phyloP scores from a whole-genome alignment of 208 protist genomes.

The Acanthamoeba healyi region DNA sequence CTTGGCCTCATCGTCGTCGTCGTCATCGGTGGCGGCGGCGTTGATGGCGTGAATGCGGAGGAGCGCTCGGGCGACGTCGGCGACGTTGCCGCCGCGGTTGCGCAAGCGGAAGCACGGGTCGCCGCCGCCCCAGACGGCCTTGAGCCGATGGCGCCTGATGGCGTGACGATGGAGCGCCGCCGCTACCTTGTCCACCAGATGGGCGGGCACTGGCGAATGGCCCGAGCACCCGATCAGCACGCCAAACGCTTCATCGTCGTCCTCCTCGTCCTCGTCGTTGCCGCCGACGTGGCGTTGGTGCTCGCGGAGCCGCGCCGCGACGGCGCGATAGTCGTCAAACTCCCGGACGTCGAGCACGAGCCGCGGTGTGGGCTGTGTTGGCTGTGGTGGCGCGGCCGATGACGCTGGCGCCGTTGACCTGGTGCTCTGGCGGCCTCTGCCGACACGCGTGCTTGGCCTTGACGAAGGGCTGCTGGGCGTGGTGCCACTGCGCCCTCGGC shows the following conservation, averaged over 20 bases:
- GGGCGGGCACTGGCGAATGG: not conserved
- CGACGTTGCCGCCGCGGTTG: slow-evolving; percentile 11
- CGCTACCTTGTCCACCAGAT: not conserved
- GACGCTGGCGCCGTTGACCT: no score
- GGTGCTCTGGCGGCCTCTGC: no score
- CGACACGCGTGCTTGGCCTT: no score
- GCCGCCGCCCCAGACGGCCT: not conserved
- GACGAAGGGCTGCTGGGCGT: no score
- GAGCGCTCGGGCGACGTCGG: not conserved
- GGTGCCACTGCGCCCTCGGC: no score
- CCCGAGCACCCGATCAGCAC: slow-evolving; percentile 15
- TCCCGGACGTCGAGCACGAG: not conserved
- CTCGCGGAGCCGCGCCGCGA: not conserved
- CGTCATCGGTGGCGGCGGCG: not conserved
- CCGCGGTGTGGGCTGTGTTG: no score
- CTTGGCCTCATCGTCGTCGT: not conserved
- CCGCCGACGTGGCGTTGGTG: no score
- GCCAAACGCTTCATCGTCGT: not conserved
- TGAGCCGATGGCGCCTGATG: not conserved
- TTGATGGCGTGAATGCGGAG: not conserved
- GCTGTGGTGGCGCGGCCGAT: no score
- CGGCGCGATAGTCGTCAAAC: not conserved
- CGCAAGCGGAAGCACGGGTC: slow-evolving; percentile 47
- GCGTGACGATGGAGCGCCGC: not conserved
- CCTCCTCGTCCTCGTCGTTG: not conserved